A percentile compares a stretch with the other conserved stretches of the same genome.
phyloP scores from a whole-genome alignment of 148 eudicot genomes.

The Rhododendron henanense region DNA sequence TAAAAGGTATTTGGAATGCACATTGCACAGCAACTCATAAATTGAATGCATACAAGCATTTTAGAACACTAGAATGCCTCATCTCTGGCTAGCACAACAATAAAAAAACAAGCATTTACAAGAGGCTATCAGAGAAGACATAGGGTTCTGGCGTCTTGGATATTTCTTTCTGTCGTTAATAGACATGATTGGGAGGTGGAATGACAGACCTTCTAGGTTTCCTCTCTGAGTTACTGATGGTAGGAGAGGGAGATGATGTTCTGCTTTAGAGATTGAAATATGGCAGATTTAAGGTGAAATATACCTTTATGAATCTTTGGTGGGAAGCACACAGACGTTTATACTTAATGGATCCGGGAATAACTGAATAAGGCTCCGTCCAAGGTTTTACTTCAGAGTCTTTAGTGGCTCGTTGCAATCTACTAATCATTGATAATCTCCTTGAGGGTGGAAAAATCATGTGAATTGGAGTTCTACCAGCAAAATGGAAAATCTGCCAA shows the following conservation, averaged over 20 bases:
- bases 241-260: background rate
- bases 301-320: background rate
- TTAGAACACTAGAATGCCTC: background rate
- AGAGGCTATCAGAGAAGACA: background rate
- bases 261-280: background rate
- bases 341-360: background rate
- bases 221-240: background rate
- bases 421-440: background rate
- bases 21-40: background rate
- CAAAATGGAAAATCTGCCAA: background rate
- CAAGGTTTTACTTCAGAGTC: background rate
- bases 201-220: background rate
- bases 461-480: background rate
- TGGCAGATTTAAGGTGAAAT: background rate
- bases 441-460: background rate
- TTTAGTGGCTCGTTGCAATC: background rate
- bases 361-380: background rate
- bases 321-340: background rate
- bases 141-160: background rate
- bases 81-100: background rate
- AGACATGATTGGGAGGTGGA: background rate
- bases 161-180: background rate
- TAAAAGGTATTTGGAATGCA: background rate
- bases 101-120: background rate
- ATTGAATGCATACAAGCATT: background rate